These are phyloP conservation scores for Dictyostelium brefeldianum DNA, from an alignment of 78 protist genomes.

Conservation along the genomic window DNA sequence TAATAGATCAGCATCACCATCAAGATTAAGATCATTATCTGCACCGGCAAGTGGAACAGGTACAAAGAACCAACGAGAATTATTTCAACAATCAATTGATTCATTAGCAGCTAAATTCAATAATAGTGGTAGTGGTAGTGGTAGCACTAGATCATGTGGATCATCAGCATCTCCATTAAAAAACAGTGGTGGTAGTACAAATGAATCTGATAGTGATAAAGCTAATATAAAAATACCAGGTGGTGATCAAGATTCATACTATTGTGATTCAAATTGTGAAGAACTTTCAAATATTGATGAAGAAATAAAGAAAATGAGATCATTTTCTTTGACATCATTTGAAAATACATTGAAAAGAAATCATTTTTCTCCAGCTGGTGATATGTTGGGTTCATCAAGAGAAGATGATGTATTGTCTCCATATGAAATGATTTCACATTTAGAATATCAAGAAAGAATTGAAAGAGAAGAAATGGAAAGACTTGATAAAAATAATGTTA, in stretches of 20 bases:
- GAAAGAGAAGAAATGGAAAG: conserved; percentile 35
- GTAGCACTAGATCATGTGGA: not conserved
- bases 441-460: conserved; percentile 48
- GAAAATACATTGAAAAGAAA: not conserved
- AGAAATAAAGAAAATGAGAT: conserved; percentile 12
- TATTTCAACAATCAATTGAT: not conserved
- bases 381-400: not conserved
- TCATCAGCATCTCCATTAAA: not conserved
- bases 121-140: not conserved
- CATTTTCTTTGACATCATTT: not conserved
- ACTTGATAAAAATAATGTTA: conserved; percentile 9
- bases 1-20: not conserved
- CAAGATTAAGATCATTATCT: conserved; percentile 56
- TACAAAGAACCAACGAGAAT: not conserved
- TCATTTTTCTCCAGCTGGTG: not conserved
- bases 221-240: not conserved
- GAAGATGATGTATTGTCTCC: not conserved
- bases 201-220: not conserved
- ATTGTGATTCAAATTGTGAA: not conserved
- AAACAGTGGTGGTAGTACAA: not conserved
- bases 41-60: not conserved
- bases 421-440: not conserved
- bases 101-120: not conserved
- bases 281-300: conserved; percentile 22
- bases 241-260: not conserved